Base-by-base conservation (phyloP, 345 rosid genomes). In the Nephelium lappaceum region DNA sequence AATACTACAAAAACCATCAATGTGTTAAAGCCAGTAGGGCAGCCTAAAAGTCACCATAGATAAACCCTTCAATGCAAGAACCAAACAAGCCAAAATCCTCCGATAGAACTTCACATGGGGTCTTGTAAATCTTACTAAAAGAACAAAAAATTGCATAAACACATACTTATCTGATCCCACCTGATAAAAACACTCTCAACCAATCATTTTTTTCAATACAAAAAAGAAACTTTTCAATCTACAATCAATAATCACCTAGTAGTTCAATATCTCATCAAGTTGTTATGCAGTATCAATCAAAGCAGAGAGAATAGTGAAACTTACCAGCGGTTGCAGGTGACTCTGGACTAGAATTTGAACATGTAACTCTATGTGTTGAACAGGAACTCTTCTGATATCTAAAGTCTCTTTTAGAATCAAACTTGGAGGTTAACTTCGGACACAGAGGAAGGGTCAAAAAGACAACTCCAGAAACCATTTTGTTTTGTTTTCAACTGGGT, bases 321-420 rank as follows among this genome's bases (percentile, higher is more conserved):
- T 74, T 51, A 81, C 87, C 85, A 38, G 81, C 67, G 23, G 82
- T 47, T 24, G 77, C 23, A 8, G 81, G 75, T 39, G n/a, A 36
- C 25, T 79, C 78, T 43, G 82, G 77, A 75, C 73, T 67, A 11
- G 82, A 81, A 61, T 73, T 79, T 74, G 87, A 84, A 81, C 87
- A 79, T 11, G 49, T 63, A 75, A 83, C 61, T 75, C 75, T 27
- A 12, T 58, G 67, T 21, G 60, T 67, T 11, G 63, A 8, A 42
- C 31, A 23, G 27, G 2, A 27, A 45, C 19, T 3, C 18, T 8
- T 12, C 9, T 27, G 47, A 61, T 6, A 76, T 11, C 51, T 77
- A 64, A 41, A 25, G 25, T 62, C 49, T 70, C 68, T 71, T 65
- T 61, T 79, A 18, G 84, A 71, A 71, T 23, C 72, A 62, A 27